Evolutionary conservation across 2,329 filamentous ascomycete species (phyloP).

Genomic region (Claviceps maximensis): DNA sequence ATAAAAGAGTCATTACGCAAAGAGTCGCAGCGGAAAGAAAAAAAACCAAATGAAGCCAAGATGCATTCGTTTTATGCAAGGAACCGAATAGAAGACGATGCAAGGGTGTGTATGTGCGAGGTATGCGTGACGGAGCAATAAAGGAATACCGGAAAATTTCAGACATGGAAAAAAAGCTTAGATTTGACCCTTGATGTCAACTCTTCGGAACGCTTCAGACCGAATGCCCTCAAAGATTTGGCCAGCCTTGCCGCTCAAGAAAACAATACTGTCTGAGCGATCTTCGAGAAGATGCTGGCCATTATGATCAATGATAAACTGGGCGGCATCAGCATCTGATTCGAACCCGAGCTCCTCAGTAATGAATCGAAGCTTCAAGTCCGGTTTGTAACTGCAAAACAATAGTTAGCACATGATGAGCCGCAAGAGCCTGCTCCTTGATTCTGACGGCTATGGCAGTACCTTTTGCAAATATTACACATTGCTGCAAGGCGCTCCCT

Average conservation of each 20-base stretch:
- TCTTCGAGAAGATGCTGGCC: slow-evolving; percentile 67
- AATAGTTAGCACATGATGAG: not conserved
- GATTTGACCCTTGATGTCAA: slow-evolving; percentile 97
- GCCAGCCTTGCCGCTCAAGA: slow-evolving; percentile 62
- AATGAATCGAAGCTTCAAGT: slow-evolving; percentile 78
- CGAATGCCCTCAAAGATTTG: slow-evolving; percentile 62
- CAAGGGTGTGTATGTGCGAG: not conserved
- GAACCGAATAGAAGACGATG: not conserved
- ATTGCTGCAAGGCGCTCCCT: slow-evolving; percentile 85
- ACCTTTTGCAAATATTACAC: slow-evolving; percentile 91
- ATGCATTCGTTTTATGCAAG: not conserved
- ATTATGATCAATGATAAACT: slow-evolving; percentile 75
- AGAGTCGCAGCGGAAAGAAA: not conserved
- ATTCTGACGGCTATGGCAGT: slow-evolving; percentile 7
- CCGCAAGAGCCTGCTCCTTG: not conserved
- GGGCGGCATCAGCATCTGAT: slow-evolving; percentile 76
- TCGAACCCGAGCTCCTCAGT: slow-evolving; percentile 95
- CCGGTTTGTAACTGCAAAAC: slow-evolving; percentile 70
- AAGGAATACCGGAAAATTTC: not conserved
- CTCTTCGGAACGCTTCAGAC: slow-evolving; percentile 61
- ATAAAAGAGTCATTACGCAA: slow-evolving; percentile 1
- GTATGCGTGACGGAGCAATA: not conserved
- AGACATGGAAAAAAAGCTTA: slow-evolving; percentile 27
- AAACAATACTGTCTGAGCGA: slow-evolving; percentile 57
- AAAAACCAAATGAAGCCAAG: not conserved